These are phyloP conservation scores for Colletotrichum graminicola DNA, from an alignment of 2,329 filamentous ascomycete genomes.

Conservation along the genomic window DNA sequence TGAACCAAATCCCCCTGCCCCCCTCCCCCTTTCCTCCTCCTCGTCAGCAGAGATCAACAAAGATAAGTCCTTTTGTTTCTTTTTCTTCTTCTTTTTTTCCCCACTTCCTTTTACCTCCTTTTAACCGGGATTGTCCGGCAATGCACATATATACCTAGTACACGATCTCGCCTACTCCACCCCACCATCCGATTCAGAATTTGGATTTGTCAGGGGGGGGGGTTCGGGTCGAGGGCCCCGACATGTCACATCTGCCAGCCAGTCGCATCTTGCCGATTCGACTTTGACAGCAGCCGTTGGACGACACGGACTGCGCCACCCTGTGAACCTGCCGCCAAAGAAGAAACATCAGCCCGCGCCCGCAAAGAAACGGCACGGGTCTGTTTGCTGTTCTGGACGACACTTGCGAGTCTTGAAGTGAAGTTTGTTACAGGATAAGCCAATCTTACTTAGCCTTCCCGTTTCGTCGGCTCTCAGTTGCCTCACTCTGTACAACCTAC, in stretches of 20 bases:
- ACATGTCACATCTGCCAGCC: conserved; percentile 41
- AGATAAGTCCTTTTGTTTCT: conserved; percentile 17
- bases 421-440: conserved; percentile 35
- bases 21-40: not conserved
- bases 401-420: conserved; percentile 40
- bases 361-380: conserved; percentile 17
- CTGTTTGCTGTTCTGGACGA: conserved; percentile 39
- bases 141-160: not conserved
- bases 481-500: not conserved
- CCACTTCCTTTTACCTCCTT: not conserved
- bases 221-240: not conserved
- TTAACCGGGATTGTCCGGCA: conserved; percentile 26
- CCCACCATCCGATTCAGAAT: conserved; percentile 23
- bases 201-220: conserved; percentile 25
- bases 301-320: conserved; percentile 34
- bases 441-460: conserved; percentile 6
- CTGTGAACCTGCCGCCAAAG: conserved; percentile 29
- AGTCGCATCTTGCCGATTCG: conserved; percentile 37
- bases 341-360: conserved; percentile 36
- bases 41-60: conserved; percentile 24
- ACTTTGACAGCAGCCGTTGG: conserved; percentile 37
- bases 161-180: conserved; percentile 31
- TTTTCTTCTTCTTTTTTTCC: conserved; percentile 14
- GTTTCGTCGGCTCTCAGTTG: conserved; percentile 2
- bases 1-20: not conserved